A percentile compares a stretch with the other conserved stretches of the same genome.
phyloP scores from a whole-genome alignment of 75 land plant species.

The Picea glauca region DNA sequence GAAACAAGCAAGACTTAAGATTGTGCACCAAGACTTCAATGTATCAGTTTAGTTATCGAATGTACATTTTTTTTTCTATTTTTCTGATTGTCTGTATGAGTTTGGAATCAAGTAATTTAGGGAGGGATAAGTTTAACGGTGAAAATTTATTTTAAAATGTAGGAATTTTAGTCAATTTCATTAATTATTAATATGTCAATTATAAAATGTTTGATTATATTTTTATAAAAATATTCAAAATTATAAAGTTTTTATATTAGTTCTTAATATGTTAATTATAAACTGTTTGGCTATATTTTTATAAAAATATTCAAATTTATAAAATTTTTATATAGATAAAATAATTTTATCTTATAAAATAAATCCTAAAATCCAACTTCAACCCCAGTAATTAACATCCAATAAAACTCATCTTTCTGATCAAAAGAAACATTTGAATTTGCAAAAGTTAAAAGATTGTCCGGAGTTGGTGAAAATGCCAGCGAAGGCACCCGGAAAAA shows the following conservation, averaged over 20 bases:
- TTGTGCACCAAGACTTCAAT: not conserved
- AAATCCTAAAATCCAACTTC: not conserved
- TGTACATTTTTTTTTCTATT: not conserved
- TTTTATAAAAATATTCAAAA: no score
- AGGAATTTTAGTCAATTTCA: no score
- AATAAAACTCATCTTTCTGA: not conserved
- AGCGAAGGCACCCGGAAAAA: conserved; percentile 1
- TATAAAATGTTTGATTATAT: no score
- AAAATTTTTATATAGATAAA: no score
- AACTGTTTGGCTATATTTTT: no score
- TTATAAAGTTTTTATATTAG: no score
- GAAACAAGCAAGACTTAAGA: not conserved
- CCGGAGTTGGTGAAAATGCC: not conserved
- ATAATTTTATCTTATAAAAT: no score
- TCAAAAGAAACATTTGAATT: not conserved
- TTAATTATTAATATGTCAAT: no score
- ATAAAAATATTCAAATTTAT: no score
- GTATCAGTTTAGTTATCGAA: not conserved
- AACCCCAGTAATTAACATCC: not conserved
- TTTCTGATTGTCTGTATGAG: not conserved
- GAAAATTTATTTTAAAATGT: no score
- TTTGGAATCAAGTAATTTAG: not conserved
- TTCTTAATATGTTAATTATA: no score
- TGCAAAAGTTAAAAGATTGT: not conserved
- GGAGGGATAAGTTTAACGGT: no score